Evolutionary conservation across 2,329 filamentous ascomycete genomes (phyloP).

Genomic region (Cladosporium cucumerinum): DNA sequence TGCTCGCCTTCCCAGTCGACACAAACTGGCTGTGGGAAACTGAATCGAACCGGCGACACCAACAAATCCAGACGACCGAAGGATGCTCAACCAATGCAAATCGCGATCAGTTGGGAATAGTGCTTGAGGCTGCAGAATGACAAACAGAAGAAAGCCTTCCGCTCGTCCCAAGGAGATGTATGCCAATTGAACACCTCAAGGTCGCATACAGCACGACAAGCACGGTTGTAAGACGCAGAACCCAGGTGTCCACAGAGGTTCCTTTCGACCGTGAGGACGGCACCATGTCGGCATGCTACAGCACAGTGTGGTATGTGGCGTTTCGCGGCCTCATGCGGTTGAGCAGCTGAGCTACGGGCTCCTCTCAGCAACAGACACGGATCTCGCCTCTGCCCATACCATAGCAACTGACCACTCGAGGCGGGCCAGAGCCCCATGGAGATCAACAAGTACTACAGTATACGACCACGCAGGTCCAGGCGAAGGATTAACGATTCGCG

Average conservation of each 20-base stretch:
- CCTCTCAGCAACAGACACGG: background rate
- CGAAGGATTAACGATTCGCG: slow-evolving; percentile 6
- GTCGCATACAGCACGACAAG: background rate
- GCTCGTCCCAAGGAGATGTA: background rate
- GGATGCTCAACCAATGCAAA: background rate
- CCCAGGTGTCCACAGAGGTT: background rate
- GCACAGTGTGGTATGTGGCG: background rate
- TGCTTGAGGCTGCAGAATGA: background rate
- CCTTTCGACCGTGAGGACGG: slow-evolving; percentile 3
- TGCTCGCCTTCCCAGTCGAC: background rate
- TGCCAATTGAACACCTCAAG: background rate
- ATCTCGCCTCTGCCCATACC: background rate
- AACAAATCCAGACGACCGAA: background rate
- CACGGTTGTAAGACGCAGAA: background rate
- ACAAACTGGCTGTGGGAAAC: background rate
- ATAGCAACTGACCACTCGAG: background rate
- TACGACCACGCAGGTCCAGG: background rate
- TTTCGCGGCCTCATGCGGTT: background rate
- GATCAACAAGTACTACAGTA: background rate
- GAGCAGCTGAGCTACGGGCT: background rate
- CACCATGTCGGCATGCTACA: background rate
- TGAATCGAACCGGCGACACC: background rate
- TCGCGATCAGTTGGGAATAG: background rate
- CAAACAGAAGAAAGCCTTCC: background rate
- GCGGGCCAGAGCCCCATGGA: background rate